Percentiles rank a stretch among this genome's conserved stretches.
phyloP scores from a whole-genome alignment of 345 rosid genomes.

The Conringia planisiliqua region DNA sequence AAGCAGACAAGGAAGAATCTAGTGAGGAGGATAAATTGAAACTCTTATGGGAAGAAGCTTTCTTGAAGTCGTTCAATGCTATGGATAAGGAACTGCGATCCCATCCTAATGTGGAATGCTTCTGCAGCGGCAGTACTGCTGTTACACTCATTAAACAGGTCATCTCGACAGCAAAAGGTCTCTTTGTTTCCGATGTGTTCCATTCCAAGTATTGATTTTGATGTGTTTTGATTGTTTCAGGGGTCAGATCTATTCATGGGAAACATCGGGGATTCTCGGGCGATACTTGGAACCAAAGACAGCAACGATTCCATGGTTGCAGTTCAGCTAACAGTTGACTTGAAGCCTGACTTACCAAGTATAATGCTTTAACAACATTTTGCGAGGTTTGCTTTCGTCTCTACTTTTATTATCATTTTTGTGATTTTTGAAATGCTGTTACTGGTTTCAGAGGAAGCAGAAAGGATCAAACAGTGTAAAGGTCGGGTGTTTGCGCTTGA shows the following conservation, averaged over 20 bases:
- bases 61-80: constrained; percentile 78
- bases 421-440: background rate
- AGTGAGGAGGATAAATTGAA: constrained; percentile 54
- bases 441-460: constrained; percentile 74
- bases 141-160: constrained; percentile 91
- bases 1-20: constrained; percentile 48
- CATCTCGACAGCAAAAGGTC: constrained; percentile 8
- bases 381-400: background rate
- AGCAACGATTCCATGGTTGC: constrained; percentile 73
- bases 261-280: constrained; percentile 96
- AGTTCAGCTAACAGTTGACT: constrained; percentile 86
- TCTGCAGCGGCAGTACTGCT: constrained; percentile 99
- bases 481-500: constrained; percentile 96
- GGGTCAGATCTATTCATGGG: constrained; percentile 95
- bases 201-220: constrained; percentile 8
- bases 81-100: constrained; percentile 97
- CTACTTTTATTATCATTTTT: background rate
- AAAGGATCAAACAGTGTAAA: constrained; percentile 91
- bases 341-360: constrained; percentile 99
- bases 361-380: constrained; percentile 26
- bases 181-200: constrained; percentile 1
- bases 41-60: constrained; percentile 85
- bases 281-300: constrained; percentile 90
- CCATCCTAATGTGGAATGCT: constrained; percentile 94
- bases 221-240: constrained; percentile 45